Evolutionary conservation across 495 filamentous ascomycete genomes (phyloP).

Genomic region (Lophiostoma macrostomum): DNA sequence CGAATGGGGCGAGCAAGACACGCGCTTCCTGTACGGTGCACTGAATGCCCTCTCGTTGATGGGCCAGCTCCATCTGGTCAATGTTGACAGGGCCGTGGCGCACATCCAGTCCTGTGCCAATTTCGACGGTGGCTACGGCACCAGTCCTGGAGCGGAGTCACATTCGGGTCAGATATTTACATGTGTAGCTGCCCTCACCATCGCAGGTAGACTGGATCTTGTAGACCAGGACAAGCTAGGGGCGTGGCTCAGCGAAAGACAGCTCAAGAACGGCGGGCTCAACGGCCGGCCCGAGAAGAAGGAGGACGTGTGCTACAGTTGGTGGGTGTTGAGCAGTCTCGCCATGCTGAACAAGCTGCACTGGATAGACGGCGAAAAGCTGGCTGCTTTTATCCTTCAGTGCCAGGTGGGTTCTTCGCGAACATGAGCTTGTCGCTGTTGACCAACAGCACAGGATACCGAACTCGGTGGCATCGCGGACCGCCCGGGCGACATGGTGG

Average conservation of each 20-base stretch:
- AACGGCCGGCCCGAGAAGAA: conserved; percentile 95
- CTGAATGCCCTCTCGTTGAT: conserved; percentile 84
- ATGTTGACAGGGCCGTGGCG: conserved; percentile 72
- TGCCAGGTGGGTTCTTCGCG: conserved; percentile 59
- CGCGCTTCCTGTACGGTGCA: conserved; percentile 86
- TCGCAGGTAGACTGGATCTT: conserved; percentile 78
- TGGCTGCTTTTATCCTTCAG: conserved; percentile 74
- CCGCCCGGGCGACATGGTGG: conserved; percentile 88
- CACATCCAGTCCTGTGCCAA: conserved; percentile 82
- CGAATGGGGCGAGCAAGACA: conserved; percentile 94
- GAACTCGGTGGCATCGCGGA: conserved; percentile 85
- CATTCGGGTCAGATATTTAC: conserved; percentile 94
- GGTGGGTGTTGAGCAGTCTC: conserved; percentile 91
- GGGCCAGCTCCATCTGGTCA: conserved; percentile 63
- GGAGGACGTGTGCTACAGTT: conserved; percentile 96
- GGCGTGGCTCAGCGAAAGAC: conserved; percentile 88
- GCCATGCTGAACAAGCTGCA: conserved; percentile 83
- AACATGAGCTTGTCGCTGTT: neutral
- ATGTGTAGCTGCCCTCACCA: conserved; percentile 83
- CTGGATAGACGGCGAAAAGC: conserved; percentile 83
- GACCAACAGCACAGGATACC: too few relatives aligned
- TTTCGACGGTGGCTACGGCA: conserved; percentile 89
- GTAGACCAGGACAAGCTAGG: conserved; percentile 78
- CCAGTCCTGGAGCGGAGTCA: conserved; percentile 82
- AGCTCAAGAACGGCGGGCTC: conserved; percentile 79